phyloP scores from a whole-genome alignment of 2,329 filamentous ascomycete genomes.

The Paracamarosporium sp. region DNA sequence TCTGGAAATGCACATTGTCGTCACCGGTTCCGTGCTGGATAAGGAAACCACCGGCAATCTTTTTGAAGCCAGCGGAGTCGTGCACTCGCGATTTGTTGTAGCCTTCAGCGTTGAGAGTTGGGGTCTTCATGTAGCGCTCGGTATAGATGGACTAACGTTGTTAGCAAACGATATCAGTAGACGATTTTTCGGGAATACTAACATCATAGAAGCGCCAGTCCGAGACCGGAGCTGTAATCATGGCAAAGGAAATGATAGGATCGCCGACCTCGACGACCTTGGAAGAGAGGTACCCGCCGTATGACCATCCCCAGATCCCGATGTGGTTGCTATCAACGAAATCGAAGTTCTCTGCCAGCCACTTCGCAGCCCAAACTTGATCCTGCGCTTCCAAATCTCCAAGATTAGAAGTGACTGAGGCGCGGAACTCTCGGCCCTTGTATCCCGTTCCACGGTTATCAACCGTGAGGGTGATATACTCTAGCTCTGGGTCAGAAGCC shows the following conservation, averaged over 20 bases:
- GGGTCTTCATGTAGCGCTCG: constrained; percentile 74
- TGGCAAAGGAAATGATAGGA: constrained; percentile 66
- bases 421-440: constrained; percentile 69
- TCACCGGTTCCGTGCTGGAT: constrained; percentile 72
- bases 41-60: constrained; percentile 65
- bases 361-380: constrained; percentile 70
- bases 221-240: constrained; percentile 70
- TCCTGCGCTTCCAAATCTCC: constrained; percentile 70
- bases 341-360: constrained; percentile 56
- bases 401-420: constrained; percentile 64
- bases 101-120: constrained; percentile 62
- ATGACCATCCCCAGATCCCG: constrained; percentile 74
- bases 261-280: constrained; percentile 71
- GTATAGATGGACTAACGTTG: constrained; percentile 65
- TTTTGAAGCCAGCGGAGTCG: constrained; percentile 66
- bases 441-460: constrained; percentile 72
- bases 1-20: constrained; percentile 76
- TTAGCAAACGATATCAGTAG: not conserved
- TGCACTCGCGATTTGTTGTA: constrained; percentile 69
- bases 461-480: constrained; percentile 72
- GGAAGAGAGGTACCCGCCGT: constrained; percentile 69
- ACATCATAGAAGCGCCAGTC: constrained; percentile 75
- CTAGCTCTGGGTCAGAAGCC: constrained; percentile 69
- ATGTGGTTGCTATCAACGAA: constrained; percentile 67
- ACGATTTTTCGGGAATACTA: not conserved